A percentile compares a stretch with the other conserved stretches of the same genome.
Conservation (phyloP, 768 basidiomycete species). For the Psilocybe azurescens region DNA sequence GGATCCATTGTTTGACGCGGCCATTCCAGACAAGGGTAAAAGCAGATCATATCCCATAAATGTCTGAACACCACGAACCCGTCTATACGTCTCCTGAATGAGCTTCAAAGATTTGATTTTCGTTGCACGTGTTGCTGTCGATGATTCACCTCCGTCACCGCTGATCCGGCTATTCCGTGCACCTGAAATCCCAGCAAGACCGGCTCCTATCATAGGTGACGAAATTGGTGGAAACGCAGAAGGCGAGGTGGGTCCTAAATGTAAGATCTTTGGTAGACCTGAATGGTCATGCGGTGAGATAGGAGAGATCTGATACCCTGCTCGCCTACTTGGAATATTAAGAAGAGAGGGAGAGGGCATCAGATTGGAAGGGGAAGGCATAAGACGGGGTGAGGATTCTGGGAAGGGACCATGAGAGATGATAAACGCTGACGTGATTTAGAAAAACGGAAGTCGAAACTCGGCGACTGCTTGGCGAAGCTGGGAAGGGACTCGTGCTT, state of each 20-base stretch:
- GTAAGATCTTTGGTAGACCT: slow-evolving; percentile 57
- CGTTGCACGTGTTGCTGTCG: slow-evolving; percentile 39
- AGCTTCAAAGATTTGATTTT: slow-evolving; percentile 57
- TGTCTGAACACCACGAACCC: slow-evolving; percentile 66
- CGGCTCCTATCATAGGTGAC: slow-evolving; percentile 31
- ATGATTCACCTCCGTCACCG: slow-evolving; percentile 17
- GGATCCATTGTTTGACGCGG: neutral
- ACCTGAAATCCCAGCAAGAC: slow-evolving; percentile 12
- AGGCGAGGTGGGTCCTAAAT: slow-evolving; percentile 59
- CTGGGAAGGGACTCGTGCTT: slow-evolving; percentile 24
- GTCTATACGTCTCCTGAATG: slow-evolving; percentile 59
- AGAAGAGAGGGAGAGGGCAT: slow-evolving; percentile 36
- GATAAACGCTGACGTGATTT: slow-evolving; percentile 57
- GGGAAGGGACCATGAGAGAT: slow-evolving; percentile 45
- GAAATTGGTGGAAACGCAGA: slow-evolving; percentile 37
- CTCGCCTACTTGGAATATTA: slow-evolving; percentile 30
- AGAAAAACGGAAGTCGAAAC: slow-evolving; percentile 60
- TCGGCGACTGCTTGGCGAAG: slow-evolving; percentile 41
- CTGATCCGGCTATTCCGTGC: slow-evolving; percentile 10
- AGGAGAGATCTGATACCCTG: slow-evolving; percentile 39
- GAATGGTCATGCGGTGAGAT: slow-evolving; percentile 28
- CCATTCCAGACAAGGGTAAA: slow-evolving; percentile 48
- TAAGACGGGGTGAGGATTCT: slow-evolving; percentile 47
- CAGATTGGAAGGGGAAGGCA: slow-evolving; percentile 35
- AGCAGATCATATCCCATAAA: slow-evolving; percentile 67